These are phyloP conservation scores for Talaromyces stipitatus DNA, from an alignment of 495 filamentous ascomycete genomes.

Conservation along the genomic window DNA sequence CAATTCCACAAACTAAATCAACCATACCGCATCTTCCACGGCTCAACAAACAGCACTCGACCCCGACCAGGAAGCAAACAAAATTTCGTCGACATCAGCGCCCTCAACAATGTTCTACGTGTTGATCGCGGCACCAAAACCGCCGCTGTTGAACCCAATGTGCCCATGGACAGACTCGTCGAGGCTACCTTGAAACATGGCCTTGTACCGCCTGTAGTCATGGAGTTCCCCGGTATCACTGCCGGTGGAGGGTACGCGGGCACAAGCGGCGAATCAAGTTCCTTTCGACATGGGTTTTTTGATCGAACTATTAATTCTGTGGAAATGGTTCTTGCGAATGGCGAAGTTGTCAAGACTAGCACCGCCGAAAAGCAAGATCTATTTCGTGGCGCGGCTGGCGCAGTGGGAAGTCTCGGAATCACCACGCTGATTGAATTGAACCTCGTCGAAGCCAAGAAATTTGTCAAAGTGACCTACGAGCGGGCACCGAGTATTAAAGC, in stretches of 20 bases:
- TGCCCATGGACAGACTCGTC: conserved; percentile 43
- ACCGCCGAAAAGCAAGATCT: conserved; percentile 32
- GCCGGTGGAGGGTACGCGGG: conserved; percentile 50
- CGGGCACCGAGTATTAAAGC: conserved; percentile 28
- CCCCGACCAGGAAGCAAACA: conserved; percentile 34
- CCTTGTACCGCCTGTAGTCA: conserved; percentile 46
- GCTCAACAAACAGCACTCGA: conserved; percentile 69
- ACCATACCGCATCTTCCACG: conserved; percentile 71
- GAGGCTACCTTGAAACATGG: conserved; percentile 31
- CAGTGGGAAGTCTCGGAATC: conserved; percentile 46
- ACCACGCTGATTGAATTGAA: conserved; percentile 46
- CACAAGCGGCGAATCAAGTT: conserved; percentile 47
- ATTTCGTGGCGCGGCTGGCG: conserved; percentile 44
- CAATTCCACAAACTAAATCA: conserved; percentile 48
- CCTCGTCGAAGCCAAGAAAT: conserved; percentile 37
- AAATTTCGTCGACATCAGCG: conserved; percentile 46
- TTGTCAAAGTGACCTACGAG: conserved; percentile 44
- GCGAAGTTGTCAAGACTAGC: conserved; percentile 36
- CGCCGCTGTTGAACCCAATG: conserved; percentile 47
- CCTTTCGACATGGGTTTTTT: conserved; percentile 51
- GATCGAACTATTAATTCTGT: conserved; percentile 40
- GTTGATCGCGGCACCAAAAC: conserved; percentile 35
- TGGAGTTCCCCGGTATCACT: conserved; percentile 53
- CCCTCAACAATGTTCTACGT: conserved; percentile 44
- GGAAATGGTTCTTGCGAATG: conserved; percentile 48